Base-by-base conservation (phyloP, 768 basidiomycete genomes). In the Cystobasidiopsis lactophilus region DNA sequence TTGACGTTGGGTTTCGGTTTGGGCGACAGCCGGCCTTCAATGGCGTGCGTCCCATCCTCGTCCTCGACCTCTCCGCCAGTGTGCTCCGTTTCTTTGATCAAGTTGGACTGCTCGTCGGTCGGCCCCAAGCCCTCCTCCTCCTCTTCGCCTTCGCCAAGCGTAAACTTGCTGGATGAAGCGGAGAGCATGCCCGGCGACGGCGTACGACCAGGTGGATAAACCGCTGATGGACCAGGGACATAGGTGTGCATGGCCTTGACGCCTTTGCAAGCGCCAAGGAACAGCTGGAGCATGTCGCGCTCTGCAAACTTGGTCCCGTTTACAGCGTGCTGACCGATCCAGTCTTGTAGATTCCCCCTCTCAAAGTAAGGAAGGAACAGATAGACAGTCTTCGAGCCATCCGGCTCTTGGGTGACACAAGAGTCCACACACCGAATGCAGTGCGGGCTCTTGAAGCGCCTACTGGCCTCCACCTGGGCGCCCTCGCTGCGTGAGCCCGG, bases 391-490 rank as follows among this genome's bases (percentile, higher is more conserved):
- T 14, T 85, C 88, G 54, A 82, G 4, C 29, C 23, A 26, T 27
- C 30, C 29, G 16, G 16, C 33, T 35, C 33, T 16, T 35, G 79
- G 31, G 82, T 80, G 86, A 1, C 89, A 80, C 3, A 91, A 30
- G 41, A 39, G 43, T 58, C 58, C 41, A 63, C 55, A 48, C 55
- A 69, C 35, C 82, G 82, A 65, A 98, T 98, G 62, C 96, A 95
- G 66, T 96, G 95, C 19, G 82, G 82, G 66, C 95, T 91, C 65
- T 85, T 88, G 59, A 96, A 96, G 54, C 91, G 75, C 63, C 86
- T 73, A 66, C 93, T 93, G 0, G 93, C 89, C 65, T 91, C 85
- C n/a, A n/a, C n/a, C n/a, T n/a, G n/a, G n/a, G n/a, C n/a, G n/a
- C n/a, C n/a, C 18, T 7, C 11, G 21, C 16, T 9, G 26, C 39